Percentiles rank a stretch among this genome's conserved stretches.
These are phyloP conservation scores for Mallotus repandus DNA, from an alignment of 441 rosid genomes.

Conservation along the genomic window DNA sequence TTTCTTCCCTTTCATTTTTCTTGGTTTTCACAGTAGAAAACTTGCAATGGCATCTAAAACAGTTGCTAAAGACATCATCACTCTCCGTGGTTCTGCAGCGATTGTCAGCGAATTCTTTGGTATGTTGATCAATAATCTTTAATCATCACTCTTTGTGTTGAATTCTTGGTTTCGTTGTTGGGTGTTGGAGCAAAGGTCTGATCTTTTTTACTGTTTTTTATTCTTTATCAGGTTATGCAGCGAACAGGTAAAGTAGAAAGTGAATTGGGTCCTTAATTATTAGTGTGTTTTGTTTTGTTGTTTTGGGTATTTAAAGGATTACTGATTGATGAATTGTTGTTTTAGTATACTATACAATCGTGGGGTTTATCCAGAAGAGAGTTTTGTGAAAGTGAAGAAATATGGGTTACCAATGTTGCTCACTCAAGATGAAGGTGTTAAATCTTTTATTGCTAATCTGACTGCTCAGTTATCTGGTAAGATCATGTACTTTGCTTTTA, in stretches of 20 bases:
- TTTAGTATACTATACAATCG: constrained; percentile 78
- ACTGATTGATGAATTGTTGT: constrained; percentile 20
- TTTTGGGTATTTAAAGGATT: constrained; percentile 14
- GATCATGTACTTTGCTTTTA: not conserved
- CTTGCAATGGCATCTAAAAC: constrained; percentile 72
- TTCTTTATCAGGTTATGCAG: constrained; percentile 75
- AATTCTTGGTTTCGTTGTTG: not conserved
- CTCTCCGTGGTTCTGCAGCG: constrained; percentile 93
- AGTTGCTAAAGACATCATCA: constrained; percentile 85
- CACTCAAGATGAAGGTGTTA: constrained; percentile 85
- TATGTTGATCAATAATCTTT: constrained; percentile 20
- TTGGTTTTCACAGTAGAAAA: not conserved
- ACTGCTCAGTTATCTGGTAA: constrained; percentile 77
- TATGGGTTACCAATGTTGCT: constrained; percentile 91
- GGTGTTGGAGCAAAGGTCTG: constrained; percentile 10
- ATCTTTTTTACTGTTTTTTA: constrained; percentile 10
- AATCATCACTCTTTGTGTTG: not conserved
- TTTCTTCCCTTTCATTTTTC: not conserved
- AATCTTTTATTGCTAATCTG: constrained; percentile 64
- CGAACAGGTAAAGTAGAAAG: constrained; percentile 62
- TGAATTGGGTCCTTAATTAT: constrained; percentile 6
- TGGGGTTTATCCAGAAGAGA: constrained; percentile 89
- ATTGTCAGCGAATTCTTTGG: constrained; percentile 96
- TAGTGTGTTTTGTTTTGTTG: not conserved
- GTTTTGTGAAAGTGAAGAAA: constrained; percentile 85